phyloP scores from a whole-genome alignment of 2,329 filamentous ascomycete genomes.

The Pseudogymnoascus sp. region DNA sequence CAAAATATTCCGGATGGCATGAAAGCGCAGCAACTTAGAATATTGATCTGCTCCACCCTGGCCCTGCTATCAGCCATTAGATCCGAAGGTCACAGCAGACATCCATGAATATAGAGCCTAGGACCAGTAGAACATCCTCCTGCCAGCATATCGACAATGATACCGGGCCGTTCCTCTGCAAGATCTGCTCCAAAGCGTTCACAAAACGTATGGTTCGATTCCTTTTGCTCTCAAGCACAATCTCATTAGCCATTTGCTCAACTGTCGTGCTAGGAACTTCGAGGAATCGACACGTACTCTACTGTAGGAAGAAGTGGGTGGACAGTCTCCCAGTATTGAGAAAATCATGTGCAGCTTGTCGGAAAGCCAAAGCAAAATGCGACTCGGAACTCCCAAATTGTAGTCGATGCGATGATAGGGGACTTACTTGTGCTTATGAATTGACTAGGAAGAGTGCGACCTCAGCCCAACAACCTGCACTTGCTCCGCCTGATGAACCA shows the following conservation, averaged over 20 bases:
- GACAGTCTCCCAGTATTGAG: slow-evolving; percentile 15
- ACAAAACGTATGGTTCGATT: slow-evolving; percentile 16
- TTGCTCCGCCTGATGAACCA: slow-evolving; percentile 12
- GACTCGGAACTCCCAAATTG: slow-evolving; percentile 16
- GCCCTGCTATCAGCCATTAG: slow-evolving; percentile 5
- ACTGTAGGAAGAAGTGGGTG: slow-evolving; percentile 17
- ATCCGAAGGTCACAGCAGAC: not conserved
- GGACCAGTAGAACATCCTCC: slow-evolving; percentile 1
- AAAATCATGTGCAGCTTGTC: slow-evolving; percentile 19
- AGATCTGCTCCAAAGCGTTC: slow-evolving; percentile 19
- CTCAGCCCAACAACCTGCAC: slow-evolving; percentile 15
- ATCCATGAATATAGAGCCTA: not conserved
- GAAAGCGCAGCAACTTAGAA: slow-evolving; percentile 11
- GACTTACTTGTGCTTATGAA: slow-evolving; percentile 15
- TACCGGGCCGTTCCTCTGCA: slow-evolving; percentile 17
- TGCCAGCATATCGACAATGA: slow-evolving; percentile 14
- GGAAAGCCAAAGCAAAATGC: slow-evolving; percentile 19
- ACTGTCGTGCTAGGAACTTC: slow-evolving; percentile 13
- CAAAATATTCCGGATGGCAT: slow-evolving; percentile 1
- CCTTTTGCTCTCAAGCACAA: not conserved
- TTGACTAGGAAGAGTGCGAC: slow-evolving; percentile 15
- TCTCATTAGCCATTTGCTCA: not conserved
- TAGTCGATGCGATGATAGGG: slow-evolving; percentile 16
- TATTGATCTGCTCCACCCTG: slow-evolving; percentile 5
- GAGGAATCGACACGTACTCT: slow-evolving; percentile 18